Evolutionary conservation across 164 flowering plant species (phyloP), one percentile per base, ranked within the genome.

Genomic region (Liriodendron chinense): DNA sequence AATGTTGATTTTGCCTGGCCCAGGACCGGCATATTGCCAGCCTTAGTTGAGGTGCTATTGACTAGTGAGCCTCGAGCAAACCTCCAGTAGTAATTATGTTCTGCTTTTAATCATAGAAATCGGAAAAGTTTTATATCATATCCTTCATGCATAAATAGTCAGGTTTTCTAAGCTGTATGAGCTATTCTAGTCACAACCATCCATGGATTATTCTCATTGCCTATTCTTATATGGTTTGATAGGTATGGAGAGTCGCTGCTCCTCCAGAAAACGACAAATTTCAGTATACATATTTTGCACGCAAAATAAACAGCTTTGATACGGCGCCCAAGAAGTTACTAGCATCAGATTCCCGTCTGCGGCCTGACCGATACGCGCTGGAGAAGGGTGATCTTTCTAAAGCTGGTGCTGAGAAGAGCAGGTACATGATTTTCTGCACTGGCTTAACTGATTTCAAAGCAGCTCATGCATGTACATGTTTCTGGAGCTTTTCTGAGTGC

Each of bases 301-400:
- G 90, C 75, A 92, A 91, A 81, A 76, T 92, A 63, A 92, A 92
- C 78, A 91, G 97, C 83, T 88, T 92, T 71, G 91, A 88, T 66
- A 91, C 97, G 23, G 97, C 97, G 65, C 95, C 97, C 0, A 92
- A 81, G 78, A 92, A 89, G 83, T 71, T 91, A 70, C 79, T 92
- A 83, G 88, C 95, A 80, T 92, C 97, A 67, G 97, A 93, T 84
- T 93, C 97, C 76, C 95, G 97, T 67, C 73, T 93, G 74, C 95
- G 97, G 25, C 92, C 97, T 23, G 97, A 93, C 80, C 83, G 97
- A 78, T 89, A 78, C 77, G 94, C 95, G n/a, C 92, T 93, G 72
- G 97, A 93, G 84, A 86, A 80, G 83, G 93, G 92, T 59, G 95
- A 93, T 77, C 74, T 89, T 23, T 82, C 90, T 13, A 93, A 89